Base-by-base conservation (phyloP, 352 stramenopile genomes). In the Globisporangium abappressorium region DNA sequence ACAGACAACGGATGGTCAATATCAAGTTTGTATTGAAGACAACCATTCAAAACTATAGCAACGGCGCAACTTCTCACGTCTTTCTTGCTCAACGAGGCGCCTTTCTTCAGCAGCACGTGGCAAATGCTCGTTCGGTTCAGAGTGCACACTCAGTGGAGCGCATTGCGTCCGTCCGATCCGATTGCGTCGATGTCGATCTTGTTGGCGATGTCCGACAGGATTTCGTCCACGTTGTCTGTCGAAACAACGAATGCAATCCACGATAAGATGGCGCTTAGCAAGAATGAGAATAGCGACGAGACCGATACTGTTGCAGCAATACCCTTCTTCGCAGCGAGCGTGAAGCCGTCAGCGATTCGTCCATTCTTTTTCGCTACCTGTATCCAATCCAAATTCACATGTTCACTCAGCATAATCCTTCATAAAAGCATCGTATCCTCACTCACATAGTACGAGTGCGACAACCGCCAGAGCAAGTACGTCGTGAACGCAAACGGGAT, bases 91-190 rank as follows among this genome's bases (percentile, higher is more conserved):
- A 93, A 72, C 9, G 74, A 85, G 5, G 86, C 84, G 57, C 84
- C 84, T 70, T 94, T 93, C 67, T 93, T 93, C 6, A 94, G 79
- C 51, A 94, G 59, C n/a, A 94, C 76, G 59, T 92, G 84, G 49
- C 84, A 91, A 54, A 93, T 91, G 36, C 81, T 91, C 7, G 82
- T 85, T 33, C 86, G 80, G 57, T 91, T 86, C 51, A 94, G 66
- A 3, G 84, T 91, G 22, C 84, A 92, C 9, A 83, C 84, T 84
- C 86, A 94, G 70, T 94, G 86, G 5, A 94, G 66, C 7, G 83
- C 84, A 68, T 94, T 94, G 69, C 86, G 86, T 3, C 86, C 84
- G 43, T 93, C 86, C 0, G 84, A 91, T 3, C 81, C 84, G n/a
- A 92, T 77, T 1, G 77, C 80, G 30, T 94, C 70, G 24, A 94